Base-by-base conservation (phyloP, 1,139 yeast genomes). In the Protomyces pachydermus region DNA sequence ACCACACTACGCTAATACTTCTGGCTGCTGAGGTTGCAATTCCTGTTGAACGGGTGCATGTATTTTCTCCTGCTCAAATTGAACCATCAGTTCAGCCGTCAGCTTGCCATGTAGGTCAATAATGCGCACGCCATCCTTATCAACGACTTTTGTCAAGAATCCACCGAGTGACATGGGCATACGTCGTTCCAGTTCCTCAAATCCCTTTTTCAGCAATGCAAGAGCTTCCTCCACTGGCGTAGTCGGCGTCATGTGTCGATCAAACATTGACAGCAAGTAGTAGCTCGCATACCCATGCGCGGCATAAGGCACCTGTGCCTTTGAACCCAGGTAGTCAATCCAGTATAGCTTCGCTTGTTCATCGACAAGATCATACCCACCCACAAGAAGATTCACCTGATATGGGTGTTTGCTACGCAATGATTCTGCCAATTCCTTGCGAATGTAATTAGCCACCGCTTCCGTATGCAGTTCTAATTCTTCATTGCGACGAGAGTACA, bases 101-200 rank as follows among this genome's bases (percentile, higher is more conserved):
- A 42, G 23, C 20, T 58, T 37, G 10, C 62, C 62, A 39, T 58
- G 53, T n/a, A 64, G 53, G 52, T 55, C 57, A 48, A 65, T 50
- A 23, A 50, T 60, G 23, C 65, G 57, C 51, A 76, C 69, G 54
- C 80, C 80, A 37, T 73, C 70, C 73, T 86, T 83, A 72, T 85
- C 89, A 45, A 91, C 88, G 54, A 87, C 82, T 76, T 91, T 90
- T 63, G 90, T 82, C 71, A 77, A 82, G 53, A 88, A 86, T 34
- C 98, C 98, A 79, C 93, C 93, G 80, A 89, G 93, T 73, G 93
- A 98, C 69, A 93, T 82, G 54, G 99, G 99, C 90, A 93, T 86
- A 81, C 99, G 85, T 65, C 81, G 84, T 69, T 84, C 81, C 72
- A 95, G 81, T 76, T 93, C 98, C 68, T 81, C 82, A 67, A 89